phyloP scores from a whole-genome alignment of 306 rosid genomes.

The Vachellia collinsii region DNA sequence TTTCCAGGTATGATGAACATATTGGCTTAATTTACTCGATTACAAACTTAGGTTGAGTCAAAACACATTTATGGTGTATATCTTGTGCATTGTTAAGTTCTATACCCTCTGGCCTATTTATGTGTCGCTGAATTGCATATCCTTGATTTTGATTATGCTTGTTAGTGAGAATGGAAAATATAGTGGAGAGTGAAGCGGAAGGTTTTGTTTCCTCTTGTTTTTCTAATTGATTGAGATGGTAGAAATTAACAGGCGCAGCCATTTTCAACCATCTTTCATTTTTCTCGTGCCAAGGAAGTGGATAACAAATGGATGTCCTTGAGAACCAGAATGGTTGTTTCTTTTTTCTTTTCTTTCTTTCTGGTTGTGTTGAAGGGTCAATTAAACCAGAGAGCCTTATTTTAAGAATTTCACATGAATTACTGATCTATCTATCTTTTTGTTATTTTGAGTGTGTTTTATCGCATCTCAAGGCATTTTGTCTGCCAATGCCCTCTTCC shows the following conservation, averaged over 20 bases:
- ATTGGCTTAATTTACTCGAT: constrained; percentile 26
- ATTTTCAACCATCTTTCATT: background rate
- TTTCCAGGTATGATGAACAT: constrained; percentile 66
- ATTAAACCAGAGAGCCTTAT: background rate
- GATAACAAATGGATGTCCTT: background rate
- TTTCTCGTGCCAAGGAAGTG: background rate
- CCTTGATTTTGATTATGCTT: constrained; percentile 1
- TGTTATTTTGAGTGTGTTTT: background rate
- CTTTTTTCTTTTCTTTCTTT: background rate
- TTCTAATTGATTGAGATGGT: background rate
- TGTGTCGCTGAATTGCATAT: constrained; percentile 23
- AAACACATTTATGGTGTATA: background rate
- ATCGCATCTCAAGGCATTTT: background rate
- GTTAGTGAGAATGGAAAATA: background rate
- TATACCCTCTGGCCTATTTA: constrained; percentile 23
- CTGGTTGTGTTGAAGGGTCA: background rate
- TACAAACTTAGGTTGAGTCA: constrained; percentile 20
- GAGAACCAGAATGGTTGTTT: background rate
- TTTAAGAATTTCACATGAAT: background rate
- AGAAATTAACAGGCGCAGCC: background rate
- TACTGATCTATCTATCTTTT: constrained; percentile 6
- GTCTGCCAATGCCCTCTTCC: constrained; percentile 7
- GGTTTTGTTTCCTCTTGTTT: background rate
- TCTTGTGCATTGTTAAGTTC: constrained; percentile 19
- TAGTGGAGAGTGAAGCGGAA: background rate